Evolutionary conservation across 768 basidiomycete species (phyloP), one percentile per base, ranked within the genome.

Genomic region (Psilocybe cubensis): DNA sequence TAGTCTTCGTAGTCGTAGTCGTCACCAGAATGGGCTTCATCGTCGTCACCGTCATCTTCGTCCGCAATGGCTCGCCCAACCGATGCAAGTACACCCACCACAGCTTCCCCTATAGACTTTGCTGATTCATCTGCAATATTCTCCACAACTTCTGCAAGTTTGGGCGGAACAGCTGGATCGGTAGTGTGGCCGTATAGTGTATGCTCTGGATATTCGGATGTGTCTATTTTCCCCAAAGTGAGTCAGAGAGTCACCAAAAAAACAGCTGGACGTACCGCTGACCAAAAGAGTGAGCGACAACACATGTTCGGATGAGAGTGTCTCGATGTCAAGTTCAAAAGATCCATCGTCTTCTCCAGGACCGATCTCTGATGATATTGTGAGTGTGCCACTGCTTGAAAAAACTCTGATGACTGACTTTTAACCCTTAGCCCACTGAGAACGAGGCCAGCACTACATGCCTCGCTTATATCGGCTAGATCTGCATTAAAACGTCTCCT

Each of bases 171-270:
- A 28, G 78, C 76, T 3, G 66, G 66, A 52, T 84, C 81, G 33
- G 78, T 74, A 12, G 82, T 76, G 58, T 83, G 86, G 49, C 83
- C 78, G 63, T 88, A 81, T 52, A 81, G 79, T 0, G 78, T 74
- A 66, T 89, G 88, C 24, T 72, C 71, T 0, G 89, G 89, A 65
- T 91, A 91, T 50, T 86, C 84, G 9, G 87, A 84, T 1, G 86
- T 82, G 63, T 88, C 87, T 87, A 18, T 40, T 28, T 12, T 4
- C 4, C 55, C 40, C 20, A 27, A 38, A 40, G 25, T 43, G 42
- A 35, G 23, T 40, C 29, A 44, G 23, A 35, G 29, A 10, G n/a
- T 21, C 17, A 24, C 9, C 21, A 18, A 29, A 6, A 42, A 54
- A 17, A 25, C 28, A 20, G 33, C 24, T 61, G 33, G 18, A 63